Conservation (phyloP, 169 alveolate species). For the Ichthyophthirius multifiliis region DNA sequence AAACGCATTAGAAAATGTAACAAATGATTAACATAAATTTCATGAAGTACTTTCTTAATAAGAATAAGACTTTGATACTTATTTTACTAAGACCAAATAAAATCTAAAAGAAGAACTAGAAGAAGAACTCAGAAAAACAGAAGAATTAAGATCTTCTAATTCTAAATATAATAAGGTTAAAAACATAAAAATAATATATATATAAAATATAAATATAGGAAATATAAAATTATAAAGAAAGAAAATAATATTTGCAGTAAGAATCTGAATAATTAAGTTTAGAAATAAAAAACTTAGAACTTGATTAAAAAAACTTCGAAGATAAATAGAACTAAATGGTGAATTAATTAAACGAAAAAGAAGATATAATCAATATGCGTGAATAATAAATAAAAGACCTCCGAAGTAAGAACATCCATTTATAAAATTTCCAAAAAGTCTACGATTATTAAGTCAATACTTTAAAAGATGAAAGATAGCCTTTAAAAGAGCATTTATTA, state of each 20-base stretch:
- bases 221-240: conserved; percentile 7
- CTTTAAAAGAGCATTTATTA: conserved; percentile 28
- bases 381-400: conserved; percentile 39
- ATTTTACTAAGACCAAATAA: conserved; percentile 8
- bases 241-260: not conserved
- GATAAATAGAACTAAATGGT: conserved; percentile 17
- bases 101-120: conserved; percentile 7
- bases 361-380: conserved; percentile 24
- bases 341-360: conserved; percentile 24
- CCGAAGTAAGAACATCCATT: conserved; percentile 29
- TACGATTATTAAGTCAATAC: conserved; percentile 40
- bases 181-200: too few relatives aligned
- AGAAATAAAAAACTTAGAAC: not conserved
- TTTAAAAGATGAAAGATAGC: conserved; percentile 34
- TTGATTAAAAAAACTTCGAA: conserved; percentile 2
- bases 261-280: not conserved
- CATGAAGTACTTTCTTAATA: conserved; percentile 14
- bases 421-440: conserved; percentile 31
- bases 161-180: conserved; percentile 10
- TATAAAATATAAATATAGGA: too few relatives aligned
- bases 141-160: conserved; percentile 9
- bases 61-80: conserved; percentile 28
- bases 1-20: conserved; percentile 24
- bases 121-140: conserved; percentile 9
- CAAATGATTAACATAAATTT: conserved; percentile 22